These are phyloP conservation scores for Kingdonia uniflora DNA, from an alignment of 164 flowering plant species.

Conservation along the genomic window DNA sequence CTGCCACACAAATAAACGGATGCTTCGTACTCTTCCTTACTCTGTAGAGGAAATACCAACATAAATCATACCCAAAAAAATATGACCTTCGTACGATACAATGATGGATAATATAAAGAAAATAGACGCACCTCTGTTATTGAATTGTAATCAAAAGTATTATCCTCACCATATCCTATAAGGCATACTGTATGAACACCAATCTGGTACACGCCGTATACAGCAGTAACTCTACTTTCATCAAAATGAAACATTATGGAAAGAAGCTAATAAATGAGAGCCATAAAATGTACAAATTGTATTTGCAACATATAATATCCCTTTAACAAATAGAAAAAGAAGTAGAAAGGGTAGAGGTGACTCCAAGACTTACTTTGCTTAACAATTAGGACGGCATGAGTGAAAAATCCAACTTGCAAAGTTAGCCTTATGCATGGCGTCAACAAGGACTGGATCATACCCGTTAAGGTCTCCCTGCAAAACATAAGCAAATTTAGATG, in stretches of 20 bases:
- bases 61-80: conserved; percentile 3
- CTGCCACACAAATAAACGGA: conserved; percentile 98
- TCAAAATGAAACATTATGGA: background rate
- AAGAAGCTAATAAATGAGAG: background rate
- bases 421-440: conserved; percentile 99
- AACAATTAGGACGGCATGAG: conserved; percentile 96
- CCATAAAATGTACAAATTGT: too few relatives aligned
- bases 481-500: conserved; percentile 4
- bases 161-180: conserved; percentile 84
- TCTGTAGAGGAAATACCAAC: conserved; percentile 34
- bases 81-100: background rate
- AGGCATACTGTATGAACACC: conserved; percentile 79
- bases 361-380: conserved; percentile 71
- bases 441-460: conserved; percentile 96
- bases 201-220: conserved; percentile 95
- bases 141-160: conserved; percentile 97
- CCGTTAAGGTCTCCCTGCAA: conserved; percentile 97
- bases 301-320: too few relatives aligned
- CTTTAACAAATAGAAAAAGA: background rate
- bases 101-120: background rate
- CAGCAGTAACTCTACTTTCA: conserved; percentile 87
- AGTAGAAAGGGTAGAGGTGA: conserved; percentile 1
- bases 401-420: conserved; percentile 99
- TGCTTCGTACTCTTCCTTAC: conserved; percentile 97
- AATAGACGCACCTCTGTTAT: conserved; percentile 80